Conservation (phyloP, 306 rosid species). For the Urtica urens region DNA sequence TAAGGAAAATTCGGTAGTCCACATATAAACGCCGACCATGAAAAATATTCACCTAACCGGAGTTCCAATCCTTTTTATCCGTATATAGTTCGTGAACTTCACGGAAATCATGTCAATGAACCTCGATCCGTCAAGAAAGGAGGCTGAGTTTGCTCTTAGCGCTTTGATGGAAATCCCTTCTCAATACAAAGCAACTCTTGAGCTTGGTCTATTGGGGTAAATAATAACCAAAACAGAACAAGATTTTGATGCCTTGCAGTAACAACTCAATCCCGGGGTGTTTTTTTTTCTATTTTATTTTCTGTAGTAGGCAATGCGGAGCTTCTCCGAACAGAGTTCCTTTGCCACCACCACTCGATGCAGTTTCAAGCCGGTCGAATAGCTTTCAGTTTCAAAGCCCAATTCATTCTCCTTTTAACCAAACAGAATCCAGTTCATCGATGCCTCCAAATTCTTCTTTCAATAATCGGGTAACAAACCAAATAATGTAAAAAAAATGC, state of each 20-base stretch:
- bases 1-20: conserved; percentile 10
- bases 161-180: conserved; percentile 95
- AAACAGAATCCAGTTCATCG: conserved; percentile 27
- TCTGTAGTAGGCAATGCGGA: conserved; percentile 32
- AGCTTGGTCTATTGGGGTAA: conserved; percentile 68
- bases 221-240: neutral
- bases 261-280: too few species aligned
- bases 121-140: conserved; percentile 36
- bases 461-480: conserved; percentile 49
- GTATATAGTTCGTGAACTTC: conserved; percentile 64
- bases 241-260: neutral
- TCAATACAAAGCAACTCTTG: conserved; percentile 80
- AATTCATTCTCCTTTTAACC: conserved; percentile 13
- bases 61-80: conserved; percentile 18
- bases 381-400: conserved; percentile 33
- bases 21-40: neutral
- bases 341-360: conserved; percentile 60
- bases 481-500: conserved; percentile 11
- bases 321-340: conserved; percentile 45
- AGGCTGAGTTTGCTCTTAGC: conserved; percentile 61
- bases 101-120: conserved; percentile 61
- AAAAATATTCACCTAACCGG: too few species aligned
- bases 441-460: conserved; percentile 32
- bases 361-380: conserved; percentile 18
- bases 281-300: neutral